These are phyloP conservation scores for Boletus subcaerulescens DNA, from an alignment of 768 basidiomycete genomes.

Conservation along the genomic window DNA sequence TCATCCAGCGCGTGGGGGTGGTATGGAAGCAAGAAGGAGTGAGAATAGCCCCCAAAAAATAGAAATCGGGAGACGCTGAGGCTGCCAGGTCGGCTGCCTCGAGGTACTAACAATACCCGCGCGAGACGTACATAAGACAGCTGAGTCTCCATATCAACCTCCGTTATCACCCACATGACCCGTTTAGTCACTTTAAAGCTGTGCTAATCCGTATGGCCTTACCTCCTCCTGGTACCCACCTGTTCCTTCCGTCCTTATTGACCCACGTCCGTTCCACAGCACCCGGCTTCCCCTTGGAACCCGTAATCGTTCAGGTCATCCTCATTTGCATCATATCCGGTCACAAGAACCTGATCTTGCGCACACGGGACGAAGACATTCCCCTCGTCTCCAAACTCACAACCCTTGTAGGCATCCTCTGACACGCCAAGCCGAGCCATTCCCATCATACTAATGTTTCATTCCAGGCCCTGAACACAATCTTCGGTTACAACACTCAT, in stretches of 20 bases:
- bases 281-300: slow-evolving; percentile 55
- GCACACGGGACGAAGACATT: slow-evolving; percentile 65
- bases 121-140: background rate
- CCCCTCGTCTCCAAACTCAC: slow-evolving; percentile 55
- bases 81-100: slow-evolving; percentile 26
- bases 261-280: slow-evolving; percentile 42
- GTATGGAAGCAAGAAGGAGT: slow-evolving; percentile 9
- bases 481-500: slow-evolving; percentile 60
- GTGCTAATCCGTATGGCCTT: slow-evolving; percentile 4
- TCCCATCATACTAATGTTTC: slow-evolving; percentile 8
- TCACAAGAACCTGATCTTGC: slow-evolving; percentile 60
- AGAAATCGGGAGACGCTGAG: slow-evolving; percentile 15
- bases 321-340: slow-evolving; percentile 63
- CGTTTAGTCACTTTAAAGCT: too few relatives aligned
- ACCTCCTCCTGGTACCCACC: slow-evolving; percentile 40
- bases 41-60: slow-evolving; percentile 5
- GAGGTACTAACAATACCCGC: slow-evolving; percentile 23
- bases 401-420: slow-evolving; percentile 42
- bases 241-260: slow-evolving; percentile 51
- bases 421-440: slow-evolving; percentile 4
- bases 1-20: slow-evolving; percentile 29
- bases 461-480: slow-evolving; percentile 51
- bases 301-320: slow-evolving; percentile 61
- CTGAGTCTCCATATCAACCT: slow-evolving; percentile 23
- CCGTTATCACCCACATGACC: background rate